Conservation (phyloP, 257 asterid genomes). For the Solanum paucissectum region DNA sequence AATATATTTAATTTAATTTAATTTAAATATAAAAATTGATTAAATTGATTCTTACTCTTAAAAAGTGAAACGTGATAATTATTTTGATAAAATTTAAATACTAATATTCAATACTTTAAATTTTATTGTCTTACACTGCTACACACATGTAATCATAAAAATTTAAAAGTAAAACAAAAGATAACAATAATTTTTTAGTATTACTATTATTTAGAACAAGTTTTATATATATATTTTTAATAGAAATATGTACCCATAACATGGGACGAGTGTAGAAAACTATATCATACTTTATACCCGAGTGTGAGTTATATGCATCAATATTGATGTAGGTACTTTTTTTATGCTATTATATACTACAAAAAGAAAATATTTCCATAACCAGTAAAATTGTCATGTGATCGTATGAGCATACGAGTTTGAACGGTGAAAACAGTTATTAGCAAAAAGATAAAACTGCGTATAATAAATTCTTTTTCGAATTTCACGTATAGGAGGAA, state of each 20-base stretch:
- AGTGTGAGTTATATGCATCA: background rate
- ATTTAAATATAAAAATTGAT: too few relatives aligned
- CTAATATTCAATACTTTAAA: background rate
- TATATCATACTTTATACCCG: background rate
- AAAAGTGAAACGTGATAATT: background rate
- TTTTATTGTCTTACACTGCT: background rate
- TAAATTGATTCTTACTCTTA: background rate
- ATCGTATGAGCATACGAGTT: too few relatives aligned
- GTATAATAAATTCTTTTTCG: accelerated
- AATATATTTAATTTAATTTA: too few relatives aligned
- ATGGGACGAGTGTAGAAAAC: background rate
- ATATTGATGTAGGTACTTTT: background rate
- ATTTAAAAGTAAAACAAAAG: background rate
- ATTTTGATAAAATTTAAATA: background rate
- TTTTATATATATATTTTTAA: too few relatives aligned
- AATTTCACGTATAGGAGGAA: accelerated
- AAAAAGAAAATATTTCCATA: too few relatives aligned
- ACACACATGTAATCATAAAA: too few relatives aligned
- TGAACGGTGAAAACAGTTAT: background rate
- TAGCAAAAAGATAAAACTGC: background rate
- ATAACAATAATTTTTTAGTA: too few relatives aligned
- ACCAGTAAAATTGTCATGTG: too few relatives aligned
- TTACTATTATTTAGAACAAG: too few relatives aligned
- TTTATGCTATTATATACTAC: too few relatives aligned
- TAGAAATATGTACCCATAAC: background rate